Evolutionary conservation across 768 basidiomycete species (phyloP).

Genomic region (Macrolepiota dolichaula): DNA sequence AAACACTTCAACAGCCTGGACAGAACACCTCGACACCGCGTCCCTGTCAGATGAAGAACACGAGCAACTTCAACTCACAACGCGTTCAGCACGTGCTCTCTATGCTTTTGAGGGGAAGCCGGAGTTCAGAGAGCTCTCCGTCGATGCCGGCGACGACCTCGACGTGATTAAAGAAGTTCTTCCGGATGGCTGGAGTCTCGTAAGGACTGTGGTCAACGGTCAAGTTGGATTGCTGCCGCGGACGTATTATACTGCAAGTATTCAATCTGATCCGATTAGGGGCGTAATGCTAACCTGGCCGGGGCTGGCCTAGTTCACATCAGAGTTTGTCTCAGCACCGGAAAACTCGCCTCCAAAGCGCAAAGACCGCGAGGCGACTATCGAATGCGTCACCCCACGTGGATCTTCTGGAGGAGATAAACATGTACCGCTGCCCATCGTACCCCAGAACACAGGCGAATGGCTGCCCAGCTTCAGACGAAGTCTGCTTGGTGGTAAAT

Average conservation of each 20-base stretch:
- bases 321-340: constrained; percentile 55
- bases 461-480: constrained; percentile 72
- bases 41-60: constrained; percentile 42
- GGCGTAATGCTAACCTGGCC: constrained; percentile 3
- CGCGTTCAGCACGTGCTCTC: constrained; percentile 60
- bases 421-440: constrained; percentile 33
- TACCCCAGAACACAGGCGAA: constrained; percentile 71
- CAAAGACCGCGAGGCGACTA: constrained; percentile 20
- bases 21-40: constrained; percentile 31
- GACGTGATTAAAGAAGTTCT: constrained; percentile 70
- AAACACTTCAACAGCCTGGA: constrained; percentile 78
- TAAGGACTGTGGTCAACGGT: constrained; percentile 43
- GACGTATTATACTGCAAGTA: constrained; percentile 68
- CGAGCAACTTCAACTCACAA: constrained; percentile 29
- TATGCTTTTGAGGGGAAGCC: constrained; percentile 74
- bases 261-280: not conserved
- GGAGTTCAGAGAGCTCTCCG: constrained; percentile 68
- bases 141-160: constrained; percentile 68
- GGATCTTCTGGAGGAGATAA: constrained; percentile 37
- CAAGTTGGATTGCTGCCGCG: constrained; percentile 69
- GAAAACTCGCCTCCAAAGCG: constrained; percentile 31
- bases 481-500: constrained; percentile 73
- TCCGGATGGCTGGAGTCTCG: constrained; percentile 81
- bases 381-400: constrained; percentile 45
- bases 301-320: constrained; percentile 54